phyloP scores from a whole-genome alignment of 192 early-diverging fungal genomes.

The Backusella tarrabulga region DNA sequence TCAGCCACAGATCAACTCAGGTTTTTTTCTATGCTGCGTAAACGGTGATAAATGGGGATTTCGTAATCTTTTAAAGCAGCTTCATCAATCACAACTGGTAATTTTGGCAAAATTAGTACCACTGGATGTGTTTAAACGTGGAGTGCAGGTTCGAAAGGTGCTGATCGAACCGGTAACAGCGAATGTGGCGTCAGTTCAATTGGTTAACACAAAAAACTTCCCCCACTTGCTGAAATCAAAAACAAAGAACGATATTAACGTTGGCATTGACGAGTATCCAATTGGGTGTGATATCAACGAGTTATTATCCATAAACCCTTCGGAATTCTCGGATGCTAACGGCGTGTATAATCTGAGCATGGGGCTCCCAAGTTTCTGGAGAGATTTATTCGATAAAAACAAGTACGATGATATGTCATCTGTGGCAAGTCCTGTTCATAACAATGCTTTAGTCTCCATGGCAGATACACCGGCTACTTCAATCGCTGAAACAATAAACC shows the following conservation, averaged over 20 bases:
- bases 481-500: not conserved
- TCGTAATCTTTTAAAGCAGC: not conserved
- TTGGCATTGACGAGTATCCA: not conserved
- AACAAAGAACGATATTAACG: not conserved
- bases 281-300: not conserved
- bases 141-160: not conserved
- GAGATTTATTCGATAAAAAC: not conserved
- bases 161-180: not conserved
- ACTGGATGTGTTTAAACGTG: not conserved
- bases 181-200: not conserved
- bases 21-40: not conserved
- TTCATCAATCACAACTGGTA: not conserved
- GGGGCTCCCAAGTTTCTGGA: not conserved
- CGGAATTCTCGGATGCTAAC: too few relatives aligned
- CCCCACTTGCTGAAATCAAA: not conserved
- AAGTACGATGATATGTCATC: not conserved
- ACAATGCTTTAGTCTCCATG: not conserved
- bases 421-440: not conserved
- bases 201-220: not conserved
- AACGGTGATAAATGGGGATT: not conserved
- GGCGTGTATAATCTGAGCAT: not conserved
- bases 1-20: not conserved
- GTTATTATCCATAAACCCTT: too few relatives aligned
- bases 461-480: not conserved
- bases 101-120: not conserved